Base-by-base conservation (phyloP, 208 protist species). In the Leishmania amazonensis region DNA sequence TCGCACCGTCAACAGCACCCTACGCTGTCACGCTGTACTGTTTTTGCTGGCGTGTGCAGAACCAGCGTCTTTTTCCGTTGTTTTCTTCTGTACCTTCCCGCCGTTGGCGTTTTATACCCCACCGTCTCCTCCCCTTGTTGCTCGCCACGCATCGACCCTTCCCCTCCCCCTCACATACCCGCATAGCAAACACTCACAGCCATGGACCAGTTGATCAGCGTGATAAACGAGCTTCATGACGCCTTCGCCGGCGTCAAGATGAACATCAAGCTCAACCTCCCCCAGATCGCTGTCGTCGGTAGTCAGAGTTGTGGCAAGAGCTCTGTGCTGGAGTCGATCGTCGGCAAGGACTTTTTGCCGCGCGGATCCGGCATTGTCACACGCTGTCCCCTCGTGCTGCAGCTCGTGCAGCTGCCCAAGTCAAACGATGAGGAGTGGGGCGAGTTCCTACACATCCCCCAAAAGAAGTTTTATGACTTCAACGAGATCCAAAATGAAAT, bases 291-390 rank as follows among this genome's bases (percentile, higher is more conserved):
- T 24, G 99, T 99, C 47, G 98, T 99, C 45, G 99, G 99, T n/a
- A 93, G 92, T 54, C 99, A 99, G 90, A 98, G 94, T 74, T 96
- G 91, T 57, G 97, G 99, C 80, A 99, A 99, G 89, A 97, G 91
- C 79, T 99, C 97, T 38, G 99, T 99, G 64, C 92, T 99, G n/a
- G 99, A 99, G 91, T 98, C 95, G 62, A 97, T 99, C 74, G 99
- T 99, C 0, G 99, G 99, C 3, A 93, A 98, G 76, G 99, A 99
- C 85, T 99, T 99, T 80, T 87, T 99, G 15, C 99, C 99, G 9
- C 96, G 99, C 85, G 99, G 99, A 31, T 97, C 95, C 40, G 99
- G 99, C 58, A 99, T 99, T 80, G 99, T 99, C 57, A 99, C 99
- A 2, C 91, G 99, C 45, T 95, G 99, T 79, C 99, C 99, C 3